Conservation (phyloP, 1,284 basidiomycete species). For the Puccinia coronata region DNA sequence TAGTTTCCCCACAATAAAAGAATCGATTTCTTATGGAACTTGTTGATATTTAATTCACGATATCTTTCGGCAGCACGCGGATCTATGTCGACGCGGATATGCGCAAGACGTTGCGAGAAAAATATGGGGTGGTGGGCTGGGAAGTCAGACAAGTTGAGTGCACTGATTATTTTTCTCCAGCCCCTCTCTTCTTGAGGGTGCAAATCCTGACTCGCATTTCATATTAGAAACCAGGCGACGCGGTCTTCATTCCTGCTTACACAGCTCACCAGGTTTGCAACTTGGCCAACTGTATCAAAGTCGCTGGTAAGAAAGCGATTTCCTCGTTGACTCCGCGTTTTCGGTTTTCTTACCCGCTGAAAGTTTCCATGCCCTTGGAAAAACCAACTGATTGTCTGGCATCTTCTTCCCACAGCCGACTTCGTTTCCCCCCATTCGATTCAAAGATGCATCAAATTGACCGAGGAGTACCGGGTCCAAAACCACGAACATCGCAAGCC, state of each 20-base stretch:
- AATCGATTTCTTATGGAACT: neutral
- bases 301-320: conserved; percentile 53
- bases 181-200: too few relatives aligned
- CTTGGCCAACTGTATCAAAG: conserved; percentile 57
- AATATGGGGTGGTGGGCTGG: conserved; percentile 55
- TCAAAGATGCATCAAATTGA: conserved; percentile 36
- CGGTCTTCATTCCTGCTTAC: conserved; percentile 57
- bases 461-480: conserved; percentile 38
- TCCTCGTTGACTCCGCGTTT: too few relatives aligned
- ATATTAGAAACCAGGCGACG: conserved; percentile 54
- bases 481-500: conserved; percentile 39
- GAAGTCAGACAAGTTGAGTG: conserved; percentile 51
- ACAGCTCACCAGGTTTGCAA: conserved; percentile 57
- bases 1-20: neutral
- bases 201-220: too few relatives aligned
- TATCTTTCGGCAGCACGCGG: conserved; percentile 50
- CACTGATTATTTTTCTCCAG: neutral
- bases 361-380: neutral
- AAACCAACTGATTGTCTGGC: neutral
- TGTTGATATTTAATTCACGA: neutral
- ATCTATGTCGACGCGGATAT: conserved; percentile 54
- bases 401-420: conserved; percentile 25
- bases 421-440: conserved; percentile 43
- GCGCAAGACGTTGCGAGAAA: conserved; percentile 52
- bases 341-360: neutral